Conservation (phyloP, 768 basidiomycete genomes). For the Mycena alexandri region DNA sequence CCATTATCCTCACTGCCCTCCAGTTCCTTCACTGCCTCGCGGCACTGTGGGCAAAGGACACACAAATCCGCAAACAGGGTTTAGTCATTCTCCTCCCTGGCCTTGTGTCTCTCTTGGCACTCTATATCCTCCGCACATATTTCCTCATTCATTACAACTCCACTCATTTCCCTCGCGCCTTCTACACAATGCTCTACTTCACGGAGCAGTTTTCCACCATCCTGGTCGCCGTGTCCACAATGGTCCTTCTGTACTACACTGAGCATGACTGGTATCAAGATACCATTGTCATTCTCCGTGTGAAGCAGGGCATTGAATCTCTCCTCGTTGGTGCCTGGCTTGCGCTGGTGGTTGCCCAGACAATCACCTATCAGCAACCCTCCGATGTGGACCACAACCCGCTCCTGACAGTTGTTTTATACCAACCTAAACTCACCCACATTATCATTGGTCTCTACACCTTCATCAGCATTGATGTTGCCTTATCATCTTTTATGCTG, state of each 20-base stretch:
- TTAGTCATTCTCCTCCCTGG: conserved; percentile 8
- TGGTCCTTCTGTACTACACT: not conserved
- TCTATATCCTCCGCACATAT: conserved; percentile 18
- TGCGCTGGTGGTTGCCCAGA: conserved; percentile 17
- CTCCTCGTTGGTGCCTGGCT: conserved; percentile 19
- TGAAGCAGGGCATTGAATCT: not conserved
- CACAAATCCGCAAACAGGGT: no score
- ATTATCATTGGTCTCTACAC: conserved; percentile 11
- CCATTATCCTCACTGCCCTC: no score
- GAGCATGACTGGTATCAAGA: conserved; percentile 5
- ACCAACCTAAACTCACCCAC: conserved; percentile 11
- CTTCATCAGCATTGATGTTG: conserved; percentile 14
- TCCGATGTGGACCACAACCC: conserved; percentile 21
- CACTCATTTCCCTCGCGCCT: conserved; percentile 11
- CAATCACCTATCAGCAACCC: conserved; percentile 2
- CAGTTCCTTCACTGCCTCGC: no score
- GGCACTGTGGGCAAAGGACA: no score
- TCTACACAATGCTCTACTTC: conserved; percentile 25
- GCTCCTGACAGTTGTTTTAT: conserved; percentile 10
- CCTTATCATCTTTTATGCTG: conserved; percentile 12
- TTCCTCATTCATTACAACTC: conserved; percentile 18
- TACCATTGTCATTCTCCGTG: not conserved
- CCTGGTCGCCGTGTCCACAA: conserved; percentile 1
- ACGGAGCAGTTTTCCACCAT: conserved; percentile 17
- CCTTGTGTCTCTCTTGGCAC: conserved; percentile 18